A percentile compares a stretch with the other conserved stretches of the same genome.
Evolutionary conservation across 1,284 basidiomycete species (phyloP).

Genomic region (Ceratobasidium sp.): DNA sequence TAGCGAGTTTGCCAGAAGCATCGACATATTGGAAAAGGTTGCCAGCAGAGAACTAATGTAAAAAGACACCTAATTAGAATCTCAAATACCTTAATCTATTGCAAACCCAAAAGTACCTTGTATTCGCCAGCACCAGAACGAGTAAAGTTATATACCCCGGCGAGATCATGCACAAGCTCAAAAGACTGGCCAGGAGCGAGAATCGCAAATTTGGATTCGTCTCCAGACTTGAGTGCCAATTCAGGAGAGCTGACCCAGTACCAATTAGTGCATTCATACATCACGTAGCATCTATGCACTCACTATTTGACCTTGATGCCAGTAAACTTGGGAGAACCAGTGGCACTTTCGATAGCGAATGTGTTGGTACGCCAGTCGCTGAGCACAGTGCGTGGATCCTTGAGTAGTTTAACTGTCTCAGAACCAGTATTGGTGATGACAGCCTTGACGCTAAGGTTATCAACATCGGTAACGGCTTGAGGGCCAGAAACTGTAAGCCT

Average conservation of each 20-base stretch:
- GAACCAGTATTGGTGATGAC: conserved; percentile 35
- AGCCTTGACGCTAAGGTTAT: conserved; percentile 32
- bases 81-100: background rate
- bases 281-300: background rate
- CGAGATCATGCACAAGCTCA: conserved; percentile 38
- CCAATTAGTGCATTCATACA: background rate
- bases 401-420: conserved; percentile 32
- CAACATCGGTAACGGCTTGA: conserved; percentile 46
- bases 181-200: conserved; percentile 41
- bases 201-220: conserved; percentile 26
- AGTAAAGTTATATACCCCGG: conserved; percentile 42
- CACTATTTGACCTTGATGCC: conserved; percentile 37
- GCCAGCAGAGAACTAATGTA: conserved; percentile 30
- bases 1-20: conserved; percentile 24
- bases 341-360: conserved; percentile 51
- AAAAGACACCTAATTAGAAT: background rate
- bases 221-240: conserved; percentile 17
- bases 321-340: conserved; percentile 20
- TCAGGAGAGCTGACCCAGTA: conserved; percentile 13
- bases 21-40: conserved; percentile 37
- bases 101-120: background rate
- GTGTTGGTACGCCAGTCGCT: conserved; percentile 55
- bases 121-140: conserved; percentile 33
- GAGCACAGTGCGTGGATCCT: conserved; percentile 34
- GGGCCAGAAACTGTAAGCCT: conserved; percentile 47